These are phyloP conservation scores for Lactuca saligna DNA, from an alignment of 129 eudicot genomes.

Conservation along the genomic window DNA sequence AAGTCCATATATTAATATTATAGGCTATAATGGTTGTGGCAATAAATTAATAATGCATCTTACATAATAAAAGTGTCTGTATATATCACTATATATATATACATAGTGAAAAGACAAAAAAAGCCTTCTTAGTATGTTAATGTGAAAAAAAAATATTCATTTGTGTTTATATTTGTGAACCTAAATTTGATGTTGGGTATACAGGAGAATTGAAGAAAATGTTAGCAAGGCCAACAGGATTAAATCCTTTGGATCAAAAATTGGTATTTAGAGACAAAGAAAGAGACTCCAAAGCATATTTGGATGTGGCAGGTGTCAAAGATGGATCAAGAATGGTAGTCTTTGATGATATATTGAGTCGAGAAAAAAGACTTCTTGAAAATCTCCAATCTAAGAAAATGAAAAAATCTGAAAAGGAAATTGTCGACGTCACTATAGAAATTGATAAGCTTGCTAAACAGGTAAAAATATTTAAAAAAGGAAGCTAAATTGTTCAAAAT, in stretches of 20 bases:
- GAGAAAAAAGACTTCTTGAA: conserved; percentile 64
- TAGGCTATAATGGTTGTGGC: too few relatives aligned
- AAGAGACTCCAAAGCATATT: conserved; percentile 71
- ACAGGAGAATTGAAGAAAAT: conserved; percentile 86
- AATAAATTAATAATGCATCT: too few relatives aligned
- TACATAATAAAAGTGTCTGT: too few relatives aligned
- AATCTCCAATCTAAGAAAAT: conserved; percentile 42
- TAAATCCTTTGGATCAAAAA: conserved; percentile 77
- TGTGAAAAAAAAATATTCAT: too few relatives aligned
- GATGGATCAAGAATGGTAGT: conserved; percentile 76
- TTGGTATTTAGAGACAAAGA: conserved; percentile 69
- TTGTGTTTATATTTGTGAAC: not conserved
- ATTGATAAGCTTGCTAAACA: conserved; percentile 70
- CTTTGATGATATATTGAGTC: conserved; percentile 59
- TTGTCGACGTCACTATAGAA: conserved; percentile 50
- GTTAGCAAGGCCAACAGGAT: conserved; percentile 66
- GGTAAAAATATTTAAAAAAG: conserved; percentile 31
- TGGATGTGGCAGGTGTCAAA: conserved; percentile 70
- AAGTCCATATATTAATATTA: too few relatives aligned
- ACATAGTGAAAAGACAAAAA: not conserved
- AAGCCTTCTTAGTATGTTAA: not conserved
- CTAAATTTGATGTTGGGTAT: conserved; percentile 6
- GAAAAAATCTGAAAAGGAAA: conserved; percentile 57
- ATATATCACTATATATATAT: too few relatives aligned
- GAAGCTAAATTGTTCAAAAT: not conserved